Base-by-base conservation (phyloP, 257 asterid genomes). In the Solanum habrochaites region DNA sequence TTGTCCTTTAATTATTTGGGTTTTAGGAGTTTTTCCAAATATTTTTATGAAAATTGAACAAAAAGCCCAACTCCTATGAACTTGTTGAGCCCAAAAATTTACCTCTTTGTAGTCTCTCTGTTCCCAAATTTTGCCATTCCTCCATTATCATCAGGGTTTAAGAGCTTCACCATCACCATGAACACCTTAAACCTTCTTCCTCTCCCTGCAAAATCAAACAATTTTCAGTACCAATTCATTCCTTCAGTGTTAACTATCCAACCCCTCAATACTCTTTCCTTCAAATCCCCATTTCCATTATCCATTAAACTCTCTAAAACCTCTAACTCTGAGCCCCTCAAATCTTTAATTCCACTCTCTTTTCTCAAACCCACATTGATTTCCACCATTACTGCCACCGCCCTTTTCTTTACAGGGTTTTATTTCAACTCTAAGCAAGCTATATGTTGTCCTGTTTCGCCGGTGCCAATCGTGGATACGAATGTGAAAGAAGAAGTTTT, bases 341-440 rank as follows among this genome's bases (percentile, higher is more conserved):
- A 62, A 84, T 39, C 43, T 5, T 69, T 40, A 83, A 62, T 21
- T 35, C 39, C 49, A 23, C 16, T 67, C 58, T 43, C 72, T 35
- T 83, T 83, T 39, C 88, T 92, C 83, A 93, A 40, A 85, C 75
- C 92, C 49, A 82, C 93, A 64, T 32, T 90, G 29, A 78, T 90
- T 69, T 85, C 97, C 86, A 70, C 94, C 21, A 58, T 91, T 72
- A 89, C 94, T 40, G 93, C 95, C 60, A 92, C 94, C 23, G 91
- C 93, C 2, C 87, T 94, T 29, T 56, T 93, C 60, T 67, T 93
- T 23, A 77, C 91, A 3, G 91, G 94, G 1, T 86, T 91, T 58
- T 58, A 23, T 45, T 69, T 92, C 29, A 64, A 86, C 9, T 13
- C 73, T 16, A 85, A 88, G 37, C 92, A 89, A 23, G 12, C 92